Evolutionary conservation across 2,329 filamentous ascomycete species (phyloP).

Genomic region (Xylaria sp.): DNA sequence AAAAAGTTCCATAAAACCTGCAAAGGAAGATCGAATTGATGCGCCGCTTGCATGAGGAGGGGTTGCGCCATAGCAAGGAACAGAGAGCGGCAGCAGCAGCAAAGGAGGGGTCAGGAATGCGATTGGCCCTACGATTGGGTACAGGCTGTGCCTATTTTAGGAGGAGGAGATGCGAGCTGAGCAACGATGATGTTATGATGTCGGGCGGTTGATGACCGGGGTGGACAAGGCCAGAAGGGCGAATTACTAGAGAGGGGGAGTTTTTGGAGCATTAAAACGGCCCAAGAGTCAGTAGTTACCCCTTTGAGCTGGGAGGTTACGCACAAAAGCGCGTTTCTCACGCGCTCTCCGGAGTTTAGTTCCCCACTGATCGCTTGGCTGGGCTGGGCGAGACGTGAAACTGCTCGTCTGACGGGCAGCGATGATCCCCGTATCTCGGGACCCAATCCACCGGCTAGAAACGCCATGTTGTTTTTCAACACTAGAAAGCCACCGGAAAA

Average conservation of each 20-base stretch:
- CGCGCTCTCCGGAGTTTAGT: slow-evolving; percentile 8
- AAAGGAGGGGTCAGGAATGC: slow-evolving; percentile 24
- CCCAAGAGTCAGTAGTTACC: slow-evolving; percentile 24
- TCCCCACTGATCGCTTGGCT: slow-evolving; percentile 30
- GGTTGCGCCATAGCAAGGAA: slow-evolving; percentile 27
- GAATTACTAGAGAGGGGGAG: slow-evolving; percentile 11
- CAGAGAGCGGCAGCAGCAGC: background rate
- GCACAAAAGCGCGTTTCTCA: slow-evolving; percentile 23
- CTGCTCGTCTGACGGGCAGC: slow-evolving; percentile 35
- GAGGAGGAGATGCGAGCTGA: slow-evolving; percentile 37
- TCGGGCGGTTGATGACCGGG: slow-evolving; percentile 18
- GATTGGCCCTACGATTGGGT: slow-evolving; percentile 23
- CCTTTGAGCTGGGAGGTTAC: slow-evolving; percentile 17
- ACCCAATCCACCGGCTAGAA: slow-evolving; percentile 22
- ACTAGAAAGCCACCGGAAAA: slow-evolving; percentile 14
- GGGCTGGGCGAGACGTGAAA: slow-evolving; percentile 31
- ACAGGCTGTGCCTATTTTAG: slow-evolving; percentile 37
- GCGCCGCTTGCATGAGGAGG: slow-evolving; percentile 16
- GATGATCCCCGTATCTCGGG: slow-evolving; percentile 34
- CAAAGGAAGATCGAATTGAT: slow-evolving; percentile 22
- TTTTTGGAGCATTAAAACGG: slow-evolving; percentile 15
- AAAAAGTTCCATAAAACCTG: slow-evolving; percentile 4
- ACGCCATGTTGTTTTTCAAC: background rate
- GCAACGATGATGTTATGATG: slow-evolving; percentile 33
- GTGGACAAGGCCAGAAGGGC: background rate